Base-by-base conservation (phyloP, 148 eudicot genomes). In the Simmondsia chinensis region DNA sequence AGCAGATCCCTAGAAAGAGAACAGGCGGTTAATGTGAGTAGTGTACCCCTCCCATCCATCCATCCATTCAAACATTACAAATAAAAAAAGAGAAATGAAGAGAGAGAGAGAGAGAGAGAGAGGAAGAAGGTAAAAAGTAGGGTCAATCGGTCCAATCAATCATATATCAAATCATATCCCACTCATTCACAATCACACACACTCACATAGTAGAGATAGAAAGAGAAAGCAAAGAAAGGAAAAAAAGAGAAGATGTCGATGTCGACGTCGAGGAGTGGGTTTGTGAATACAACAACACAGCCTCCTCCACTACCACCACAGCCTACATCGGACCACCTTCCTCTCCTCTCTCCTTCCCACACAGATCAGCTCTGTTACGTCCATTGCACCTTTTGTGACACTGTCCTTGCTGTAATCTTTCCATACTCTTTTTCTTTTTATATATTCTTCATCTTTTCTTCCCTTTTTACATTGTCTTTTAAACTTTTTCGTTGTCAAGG, bases 361-460 rank as follows among this genome's bases (percentile, higher is more conserved):
- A 56, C 94, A 33, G 99, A 93, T 44, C 87, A 93, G 59, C 96
- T 93, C 56, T 86, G 99, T 40, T 93, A 93, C 44, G 89, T 93
- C 60, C 86, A 70, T 49, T 93, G 99, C 76, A 61, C 36, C 65
- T 64, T 65, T 28, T 93, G 99, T 23, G 80, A 86, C 68, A 93
- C 99, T 57, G 82, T 93, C 70, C 94, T 91, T 26, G 97, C 95
- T 56, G 97, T 87, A 75, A 26, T 42, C 1, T 20, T 9, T 5
- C 31, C 13, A 1, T 6, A n/a, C 12, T 18, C 17, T 22, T 22
- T 25, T 12, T 18, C 13, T 24, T 13, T 46, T 13, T 25, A 21
- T 16, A 20, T 9, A 14, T 22, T 41, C 9, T 3, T 11, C 9
- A 17, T 28, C 28, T 1, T 27, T 17, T 13, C n/a, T 9, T 53